Evolutionary conservation across 225 moss, liverwort and hornwort species (phyloP).

Genomic region (Sphagnum contortum): DNA sequence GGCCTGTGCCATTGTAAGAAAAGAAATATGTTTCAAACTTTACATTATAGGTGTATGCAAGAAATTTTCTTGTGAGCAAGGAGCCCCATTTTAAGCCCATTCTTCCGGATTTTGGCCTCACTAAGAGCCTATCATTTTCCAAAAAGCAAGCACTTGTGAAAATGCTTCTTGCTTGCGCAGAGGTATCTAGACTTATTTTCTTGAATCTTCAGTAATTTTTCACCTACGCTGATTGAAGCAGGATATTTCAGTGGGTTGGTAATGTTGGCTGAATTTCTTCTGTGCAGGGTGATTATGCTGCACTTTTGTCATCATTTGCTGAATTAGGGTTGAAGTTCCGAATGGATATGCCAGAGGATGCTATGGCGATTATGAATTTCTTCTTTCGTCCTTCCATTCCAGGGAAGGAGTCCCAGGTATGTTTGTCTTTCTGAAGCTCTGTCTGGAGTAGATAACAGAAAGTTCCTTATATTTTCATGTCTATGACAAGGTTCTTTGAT

Average conservation of each 20-base stretch:
- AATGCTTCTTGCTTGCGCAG: conserved; percentile 89
- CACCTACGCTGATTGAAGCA: not conserved
- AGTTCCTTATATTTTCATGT: not conserved
- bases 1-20: too few relatives aligned
- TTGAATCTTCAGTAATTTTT: not conserved
- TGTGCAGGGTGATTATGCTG: conserved; percentile 84
- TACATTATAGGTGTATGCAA: conserved; percentile 20
- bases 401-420: conserved; percentile 85
- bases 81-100: conserved; percentile 74
- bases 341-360: conserved; percentile 91
- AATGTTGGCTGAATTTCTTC: too few relatives aligned
- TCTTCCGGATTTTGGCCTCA: conserved; percentile 91
- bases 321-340: conserved; percentile 93
- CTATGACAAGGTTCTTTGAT: not conserved
- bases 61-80: conserved; percentile 87
- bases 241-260: not conserved
- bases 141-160: conserved; percentile 97
- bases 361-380: conserved; percentile 90
- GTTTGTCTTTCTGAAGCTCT: not conserved
- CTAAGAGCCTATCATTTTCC: conserved; percentile 74
- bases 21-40: too few relatives aligned
- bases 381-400: conserved; percentile 97
- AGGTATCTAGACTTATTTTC: conserved; percentile 34
- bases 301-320: conserved; percentile 75
- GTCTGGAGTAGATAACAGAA: too few relatives aligned